These are phyloP conservation scores for Moricandia moricandioides DNA, from an alignment of 345 rosid species.

Conservation along the genomic window DNA sequence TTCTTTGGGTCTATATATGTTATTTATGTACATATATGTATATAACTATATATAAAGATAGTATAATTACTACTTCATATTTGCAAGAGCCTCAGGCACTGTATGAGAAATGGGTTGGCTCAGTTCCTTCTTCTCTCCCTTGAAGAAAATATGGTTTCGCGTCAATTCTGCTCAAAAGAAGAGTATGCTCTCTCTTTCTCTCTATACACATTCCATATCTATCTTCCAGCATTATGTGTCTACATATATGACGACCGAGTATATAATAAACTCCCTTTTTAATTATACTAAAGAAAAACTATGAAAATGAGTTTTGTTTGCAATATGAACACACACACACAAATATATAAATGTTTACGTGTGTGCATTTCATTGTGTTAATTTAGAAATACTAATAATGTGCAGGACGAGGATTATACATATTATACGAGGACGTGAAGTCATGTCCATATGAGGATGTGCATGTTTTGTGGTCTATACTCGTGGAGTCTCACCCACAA, in stretches of 20 bases:
- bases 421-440: constrained; percentile 84
- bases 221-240: constrained; percentile 2
- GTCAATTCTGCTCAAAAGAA: constrained; percentile 65
- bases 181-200: constrained; percentile 46
- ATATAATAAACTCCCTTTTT: background rate
- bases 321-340: constrained; percentile 7
- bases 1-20: constrained; percentile 11
- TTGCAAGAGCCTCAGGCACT: constrained; percentile 45
- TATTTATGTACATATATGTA: background rate
- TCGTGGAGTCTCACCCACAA: constrained; percentile 67
- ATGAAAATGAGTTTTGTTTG: constrained; percentile 12
- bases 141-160: constrained; percentile 92
- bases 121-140: constrained; percentile 77
- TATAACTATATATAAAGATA: constrained; percentile 24
- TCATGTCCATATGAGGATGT: constrained; percentile 88
- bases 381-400: constrained; percentile 3
- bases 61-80: constrained; percentile 17
- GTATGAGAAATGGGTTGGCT: constrained; percentile 75
- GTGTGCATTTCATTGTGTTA: background rate
- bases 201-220: constrained; percentile 5
- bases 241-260: background rate
- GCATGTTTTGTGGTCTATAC: constrained; percentile 84
- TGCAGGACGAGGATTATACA: constrained; percentile 80
- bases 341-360: background rate
- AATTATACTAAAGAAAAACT: background rate